These are phyloP conservation scores for Suillus alpinus DNA, from an alignment of 768 basidiomycete genomes.

Conservation along the genomic window DNA sequence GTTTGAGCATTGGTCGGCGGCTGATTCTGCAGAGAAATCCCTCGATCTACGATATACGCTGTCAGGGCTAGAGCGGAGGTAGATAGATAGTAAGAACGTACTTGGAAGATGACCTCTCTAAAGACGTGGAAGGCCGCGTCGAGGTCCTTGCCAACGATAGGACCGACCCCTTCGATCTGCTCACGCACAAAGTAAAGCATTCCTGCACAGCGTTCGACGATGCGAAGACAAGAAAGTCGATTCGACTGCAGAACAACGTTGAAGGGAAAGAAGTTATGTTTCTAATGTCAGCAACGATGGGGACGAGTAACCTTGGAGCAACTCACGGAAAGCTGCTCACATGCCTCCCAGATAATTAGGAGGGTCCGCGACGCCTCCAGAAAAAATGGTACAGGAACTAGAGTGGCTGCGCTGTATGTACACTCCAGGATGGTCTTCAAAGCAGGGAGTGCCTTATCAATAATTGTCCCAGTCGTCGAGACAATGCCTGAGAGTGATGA, in stretches of 20 bases:
- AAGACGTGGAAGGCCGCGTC: slow-evolving; percentile 44
- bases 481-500: background rate
- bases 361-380: slow-evolving; percentile 49
- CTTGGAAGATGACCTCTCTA: slow-evolving; percentile 41
- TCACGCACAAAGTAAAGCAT: slow-evolving; percentile 63
- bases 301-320: background rate
- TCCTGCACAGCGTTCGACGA: slow-evolving; percentile 71
- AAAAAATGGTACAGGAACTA: slow-evolving; percentile 57
- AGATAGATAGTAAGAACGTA: background rate
- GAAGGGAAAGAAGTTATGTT: background rate
- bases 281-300: background rate
- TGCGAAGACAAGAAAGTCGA: slow-evolving; percentile 61
- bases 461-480: background rate
- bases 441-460: background rate
- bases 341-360: slow-evolving; percentile 61
- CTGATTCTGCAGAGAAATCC: slow-evolving; percentile 54
- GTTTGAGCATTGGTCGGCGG: slow-evolving; percentile 71
- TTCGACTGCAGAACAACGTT: slow-evolving; percentile 48
- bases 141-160: slow-evolving; percentile 48
- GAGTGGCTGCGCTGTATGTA: slow-evolving; percentile 22
- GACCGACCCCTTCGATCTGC: slow-evolving; percentile 58
- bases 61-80: background rate
- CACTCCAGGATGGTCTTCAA: background rate
- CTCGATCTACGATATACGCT: slow-evolving; percentile 36
- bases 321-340: slow-evolving; percentile 61